Conservation (phyloP, 306 rosid genomes). For the Luffa aegyptiaca region DNA sequence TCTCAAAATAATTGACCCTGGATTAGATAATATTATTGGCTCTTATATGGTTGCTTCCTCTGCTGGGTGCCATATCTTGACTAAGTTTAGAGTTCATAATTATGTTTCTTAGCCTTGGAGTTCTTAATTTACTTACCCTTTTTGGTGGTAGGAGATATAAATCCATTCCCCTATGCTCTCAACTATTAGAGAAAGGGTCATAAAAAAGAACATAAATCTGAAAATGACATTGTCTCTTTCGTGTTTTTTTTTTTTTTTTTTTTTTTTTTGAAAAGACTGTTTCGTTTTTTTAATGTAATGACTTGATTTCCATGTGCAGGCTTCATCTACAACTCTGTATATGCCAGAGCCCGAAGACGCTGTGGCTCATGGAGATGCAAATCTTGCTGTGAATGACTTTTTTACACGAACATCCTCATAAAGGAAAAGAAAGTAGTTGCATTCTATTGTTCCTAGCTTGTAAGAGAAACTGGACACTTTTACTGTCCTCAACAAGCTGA, state of each 20-base stretch:
- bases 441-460: slow-evolving; percentile 15
- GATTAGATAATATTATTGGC: background rate
- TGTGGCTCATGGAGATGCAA: slow-evolving; percentile 87
- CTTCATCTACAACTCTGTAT: slow-evolving; percentile 50
- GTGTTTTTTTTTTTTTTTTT: too few species aligned
- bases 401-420: slow-evolving; percentile 56
- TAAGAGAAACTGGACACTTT: slow-evolving; percentile 3
- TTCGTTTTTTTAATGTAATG: background rate
- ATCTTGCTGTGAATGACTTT: slow-evolving; percentile 86
- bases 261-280: too few species aligned
- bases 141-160: background rate
- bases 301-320: slow-evolving; percentile 36
- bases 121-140: background rate
- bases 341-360: slow-evolving; percentile 95
- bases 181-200: background rate
- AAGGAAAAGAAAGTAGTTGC: slow-evolving; percentile 11
- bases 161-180: background rate
- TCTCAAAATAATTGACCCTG: background rate
- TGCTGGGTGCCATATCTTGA: background rate
- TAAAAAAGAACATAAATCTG: background rate
- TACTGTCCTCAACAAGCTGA: slow-evolving; percentile 3
- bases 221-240: background rate
- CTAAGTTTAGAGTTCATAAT: background rate
- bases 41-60: background rate
- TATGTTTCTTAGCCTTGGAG: background rate